Evolutionary conservation across 2,329 filamentous ascomycete genomes (phyloP), one percentile per base, ranked within the genome.

Genomic region (Fusarium lyarnte): DNA sequence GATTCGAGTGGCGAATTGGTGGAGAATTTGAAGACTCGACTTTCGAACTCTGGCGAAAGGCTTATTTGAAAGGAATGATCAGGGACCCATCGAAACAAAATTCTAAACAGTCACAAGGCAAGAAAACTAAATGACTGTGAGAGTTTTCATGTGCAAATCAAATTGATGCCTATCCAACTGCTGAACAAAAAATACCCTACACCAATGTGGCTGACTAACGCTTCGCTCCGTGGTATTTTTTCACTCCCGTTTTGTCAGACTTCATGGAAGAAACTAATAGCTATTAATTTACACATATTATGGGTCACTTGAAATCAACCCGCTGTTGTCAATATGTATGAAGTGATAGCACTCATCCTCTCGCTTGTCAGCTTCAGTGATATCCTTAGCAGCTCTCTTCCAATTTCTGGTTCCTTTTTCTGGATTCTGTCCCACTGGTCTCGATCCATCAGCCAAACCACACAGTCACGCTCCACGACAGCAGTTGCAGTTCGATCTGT

Each of bases 291-390:
- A 25, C 45, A 23, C 25, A 42, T 42, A 53, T 59, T 55, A 25
- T 42, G 27, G 17, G 14, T 19, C 52, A 66, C 39, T 41, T 19
- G 21, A 33, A 33, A 35, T 55, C 70, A 87, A 41, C 84, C 85
- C 46, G 85, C 86, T 78, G 85, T 85, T 14, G 85, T 86, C 75
- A 87, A 69, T 33, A 86, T 86, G 62, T 87, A 87, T 51, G 84
- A 85, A 11, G 90, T 92, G 76, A 92, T 91, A 10, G 89, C 87
- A 69, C 84, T 86, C 94, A 98, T 97, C 74, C 96, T 88, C 87
- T 99, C 96, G 63, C 92, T 97, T 45, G 95, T 98, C 80, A 99
- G 82, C 85, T 97, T 98, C 79, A 99, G 81, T n/a, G 93, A 93
- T 55, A 98, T 91, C 77, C 91, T 91, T 80, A 99, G 82, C 77